phyloP scores from a whole-genome alignment of 257 asterid species.

The Coffea canephora region DNA sequence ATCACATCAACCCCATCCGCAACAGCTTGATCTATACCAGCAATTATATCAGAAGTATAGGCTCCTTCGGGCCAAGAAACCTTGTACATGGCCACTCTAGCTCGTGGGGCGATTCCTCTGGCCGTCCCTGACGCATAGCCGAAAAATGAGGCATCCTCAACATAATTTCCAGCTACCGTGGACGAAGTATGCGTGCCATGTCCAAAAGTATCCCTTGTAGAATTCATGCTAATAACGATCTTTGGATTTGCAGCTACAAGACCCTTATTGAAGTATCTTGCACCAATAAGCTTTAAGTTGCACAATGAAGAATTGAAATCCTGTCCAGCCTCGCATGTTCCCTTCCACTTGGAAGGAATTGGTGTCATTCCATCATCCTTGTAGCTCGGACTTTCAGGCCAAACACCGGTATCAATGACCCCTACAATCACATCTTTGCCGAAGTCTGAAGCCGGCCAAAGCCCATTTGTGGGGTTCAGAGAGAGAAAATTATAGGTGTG shows the following conservation, averaged over 20 bases:
- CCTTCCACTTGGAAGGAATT: slow-evolving; percentile 18
- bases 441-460: slow-evolving; percentile 23
- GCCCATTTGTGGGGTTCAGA: slow-evolving; percentile 35
- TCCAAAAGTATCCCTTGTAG: slow-evolving; percentile 15
- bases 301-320: slow-evolving; percentile 7
- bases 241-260: slow-evolving; percentile 12
- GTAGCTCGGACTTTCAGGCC: slow-evolving; percentile 20
- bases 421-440: slow-evolving; percentile 18
- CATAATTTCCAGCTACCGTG: slow-evolving; percentile 16
- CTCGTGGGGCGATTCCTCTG: slow-evolving; percentile 19
- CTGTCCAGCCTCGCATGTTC: slow-evolving; percentile 11
- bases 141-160: slow-evolving; percentile 19
- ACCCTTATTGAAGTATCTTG: slow-evolving; percentile 10
- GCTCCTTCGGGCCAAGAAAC: not conserved
- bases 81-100: slow-evolving; percentile 18
- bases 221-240: not conserved
- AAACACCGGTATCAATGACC: slow-evolving; percentile 1
- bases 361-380: slow-evolving; percentile 7
- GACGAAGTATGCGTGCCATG: slow-evolving; percentile 23
- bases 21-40: slow-evolving; percentile 26
- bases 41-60: slow-evolving; percentile 13
- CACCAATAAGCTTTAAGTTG: slow-evolving; percentile 16
- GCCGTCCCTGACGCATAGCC: slow-evolving; percentile 26
- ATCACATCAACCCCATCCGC: slow-evolving; percentile 23
- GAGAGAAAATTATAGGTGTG: slow-evolving; percentile 45